A percentile compares a stretch with the other conserved stretches of the same genome.
phyloP scores from a whole-genome alignment of 768 basidiomycete genomes.

The Cystofilobasidium macerans region DNA sequence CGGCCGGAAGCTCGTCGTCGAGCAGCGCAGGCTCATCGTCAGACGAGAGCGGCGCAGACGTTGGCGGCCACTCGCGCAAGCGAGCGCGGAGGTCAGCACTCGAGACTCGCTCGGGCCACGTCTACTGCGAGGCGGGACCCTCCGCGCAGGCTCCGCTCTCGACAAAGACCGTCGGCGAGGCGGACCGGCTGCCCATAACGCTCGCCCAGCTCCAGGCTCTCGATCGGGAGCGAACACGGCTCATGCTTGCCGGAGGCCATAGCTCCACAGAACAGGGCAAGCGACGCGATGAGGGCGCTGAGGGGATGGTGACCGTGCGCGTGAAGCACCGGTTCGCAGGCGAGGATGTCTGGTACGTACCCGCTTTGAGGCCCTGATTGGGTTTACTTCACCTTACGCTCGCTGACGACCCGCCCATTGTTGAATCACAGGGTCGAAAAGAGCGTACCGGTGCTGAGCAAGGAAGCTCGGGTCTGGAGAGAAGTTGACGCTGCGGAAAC shows the following conservation, averaged over 20 bases:
- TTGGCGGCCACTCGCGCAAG: too few species aligned
- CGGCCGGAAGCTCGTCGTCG: too few species aligned
- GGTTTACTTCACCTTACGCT: background rate
- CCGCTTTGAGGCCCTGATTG: background rate
- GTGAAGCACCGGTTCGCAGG: background rate
- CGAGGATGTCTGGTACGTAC: background rate
- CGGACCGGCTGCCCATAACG: background rate
- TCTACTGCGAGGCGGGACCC: too few species aligned
- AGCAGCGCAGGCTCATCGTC: too few species aligned
- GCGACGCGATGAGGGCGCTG: background rate
- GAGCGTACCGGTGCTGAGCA: background rate
- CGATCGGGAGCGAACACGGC: background rate
- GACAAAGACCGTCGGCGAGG: background rate
- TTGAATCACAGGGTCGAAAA: slow-evolving; percentile 3
- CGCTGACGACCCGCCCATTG: too few species aligned
- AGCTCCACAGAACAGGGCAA: background rate
- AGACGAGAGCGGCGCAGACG: too few species aligned
- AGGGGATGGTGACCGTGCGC: background rate
- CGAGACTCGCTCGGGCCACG: too few species aligned
- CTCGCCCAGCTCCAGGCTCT: background rate
- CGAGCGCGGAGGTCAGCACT: too few species aligned
- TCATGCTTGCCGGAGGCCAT: background rate
- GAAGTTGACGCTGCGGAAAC: background rate
- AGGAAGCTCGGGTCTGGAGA: background rate
- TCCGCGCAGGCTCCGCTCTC: background rate